These are phyloP conservation scores for Erysimum cheiranthoides DNA, from an alignment of 345 rosid genomes.

Conservation along the genomic window DNA sequence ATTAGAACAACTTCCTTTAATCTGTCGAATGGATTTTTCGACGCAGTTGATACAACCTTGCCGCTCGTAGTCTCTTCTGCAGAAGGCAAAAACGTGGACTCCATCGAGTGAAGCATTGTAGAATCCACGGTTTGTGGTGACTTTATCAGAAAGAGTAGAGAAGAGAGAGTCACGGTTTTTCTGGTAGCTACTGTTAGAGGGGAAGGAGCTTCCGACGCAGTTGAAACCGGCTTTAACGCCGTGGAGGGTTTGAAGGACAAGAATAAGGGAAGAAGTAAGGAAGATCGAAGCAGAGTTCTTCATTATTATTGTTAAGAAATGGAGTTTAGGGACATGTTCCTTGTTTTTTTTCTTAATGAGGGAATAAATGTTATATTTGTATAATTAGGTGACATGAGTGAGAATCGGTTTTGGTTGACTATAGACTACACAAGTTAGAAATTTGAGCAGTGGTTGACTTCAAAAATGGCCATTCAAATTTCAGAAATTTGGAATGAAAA, in stretches of 20 bases:
- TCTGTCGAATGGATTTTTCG: constrained; percentile 1
- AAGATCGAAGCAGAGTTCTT: constrained; percentile 1
- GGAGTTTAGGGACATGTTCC: neutral
- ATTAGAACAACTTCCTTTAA: constrained; percentile 40
- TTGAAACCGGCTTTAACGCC: constrained; percentile 14
- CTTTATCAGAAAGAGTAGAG: constrained; percentile 44
- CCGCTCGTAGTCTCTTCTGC: constrained; percentile 46
- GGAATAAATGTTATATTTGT: neutral
- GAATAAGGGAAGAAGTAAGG: neutral
- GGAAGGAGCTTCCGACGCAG: constrained; percentile 39
- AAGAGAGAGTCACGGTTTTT: constrained; percentile 45
- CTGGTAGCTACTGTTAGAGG: constrained; percentile 28
- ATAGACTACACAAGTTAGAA: neutral
- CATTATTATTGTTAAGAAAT: constrained; percentile 18
- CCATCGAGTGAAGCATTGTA: constrained; percentile 41
- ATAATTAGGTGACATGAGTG: neutral
- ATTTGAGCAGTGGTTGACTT: neutral
- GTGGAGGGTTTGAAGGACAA: constrained; percentile 22
- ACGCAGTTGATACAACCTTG: constrained; percentile 43
- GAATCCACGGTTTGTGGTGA: constrained; percentile 37
- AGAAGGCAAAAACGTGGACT: constrained; percentile 44
- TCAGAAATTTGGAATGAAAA: no score
- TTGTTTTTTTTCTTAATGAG: neutral
- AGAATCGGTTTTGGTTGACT: neutral
- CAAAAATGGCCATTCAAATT: neutral